Evolutionary conservation across 1,284 basidiomycete genomes (phyloP), one percentile per base, ranked within the genome.

Genomic region (Pseudozyma pruni): DNA sequence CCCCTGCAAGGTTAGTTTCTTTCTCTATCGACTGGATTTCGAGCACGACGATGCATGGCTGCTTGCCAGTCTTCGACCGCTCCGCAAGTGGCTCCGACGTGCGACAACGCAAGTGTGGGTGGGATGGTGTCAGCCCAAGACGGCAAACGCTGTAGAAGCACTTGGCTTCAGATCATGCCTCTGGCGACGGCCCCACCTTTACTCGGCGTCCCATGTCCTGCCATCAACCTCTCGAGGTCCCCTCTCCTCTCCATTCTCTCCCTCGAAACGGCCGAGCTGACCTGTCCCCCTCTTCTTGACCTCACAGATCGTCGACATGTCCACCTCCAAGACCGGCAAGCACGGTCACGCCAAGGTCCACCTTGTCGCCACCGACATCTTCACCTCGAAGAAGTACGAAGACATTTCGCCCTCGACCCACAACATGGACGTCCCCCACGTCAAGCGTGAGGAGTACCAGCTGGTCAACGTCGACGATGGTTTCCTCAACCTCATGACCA

Each of bases 341-440:
- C 95, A 98, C 88, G 95, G 95, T 83, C 96, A 98, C 88, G 95
- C 96, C 85, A 98, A 98, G 87, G 95, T 98, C 83, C 93, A 98
- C 86, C 88, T 98, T 78, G 89, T 98, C 82, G 96, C 90, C 84
- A 91, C 91, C 83, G 96, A 98, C 87, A 94, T 72, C 69, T 73
- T 80, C 62, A 79, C 78, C 46, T 50, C 53, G 50, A 58, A 64
- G 56, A 73, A 74, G 73, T 58, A 46, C 53, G 95, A 98, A 88
- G 95, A 98, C 88, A 94, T 98, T 85, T 95, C 86, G 79, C 95
- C 95, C 83, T 98, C 96, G 81, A 96, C 93, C 82, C 93, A 96
- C 88, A 96, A 96, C 87, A 92, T 98, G 92, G 94, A 97, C 82
- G 95, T 98, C 81, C 95, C 95, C 84, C 91, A 97, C 86, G 94